These are phyloP conservation scores for Cercospora beticola DNA, from an alignment of 2,329 filamentous ascomycete species.

Conservation along the genomic window DNA sequence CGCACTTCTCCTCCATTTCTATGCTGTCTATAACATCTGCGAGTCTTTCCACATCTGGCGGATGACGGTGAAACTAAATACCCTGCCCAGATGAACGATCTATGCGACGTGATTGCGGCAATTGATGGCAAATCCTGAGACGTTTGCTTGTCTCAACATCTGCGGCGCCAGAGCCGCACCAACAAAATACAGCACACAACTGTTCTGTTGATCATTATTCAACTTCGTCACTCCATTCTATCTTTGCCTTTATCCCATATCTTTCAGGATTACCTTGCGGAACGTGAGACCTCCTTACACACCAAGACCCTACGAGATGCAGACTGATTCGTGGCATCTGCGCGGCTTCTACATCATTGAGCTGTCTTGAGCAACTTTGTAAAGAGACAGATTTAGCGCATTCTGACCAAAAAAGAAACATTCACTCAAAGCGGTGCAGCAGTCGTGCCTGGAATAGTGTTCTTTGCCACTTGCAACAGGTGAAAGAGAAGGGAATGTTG, in stretches of 20 bases:
- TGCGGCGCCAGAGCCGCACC: not conserved
- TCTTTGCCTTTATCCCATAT: not conserved
- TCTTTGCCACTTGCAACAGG: too few species aligned
- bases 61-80: not conserved
- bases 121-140: not conserved
- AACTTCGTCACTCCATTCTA: not conserved
- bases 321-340: too few species aligned
- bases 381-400: too few species aligned
- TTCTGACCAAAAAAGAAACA: too few species aligned
- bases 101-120: not conserved
- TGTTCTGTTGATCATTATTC: not conserved
- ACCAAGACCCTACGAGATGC: too few species aligned
- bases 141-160: not conserved
- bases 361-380: too few species aligned
- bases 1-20: not conserved
- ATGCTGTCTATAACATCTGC: not conserved
- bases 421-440: too few species aligned
- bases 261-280: not conserved
- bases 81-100: not conserved
- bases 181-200: not conserved
- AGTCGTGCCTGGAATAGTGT: too few species aligned
- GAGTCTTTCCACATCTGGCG: too few species aligned
- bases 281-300: not conserved
- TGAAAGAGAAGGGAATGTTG: not conserved
- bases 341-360: too few species aligned